Conservation (phyloP, 2,329 filamentous ascomycete genomes). For the Paecilomyces sp. region DNA sequence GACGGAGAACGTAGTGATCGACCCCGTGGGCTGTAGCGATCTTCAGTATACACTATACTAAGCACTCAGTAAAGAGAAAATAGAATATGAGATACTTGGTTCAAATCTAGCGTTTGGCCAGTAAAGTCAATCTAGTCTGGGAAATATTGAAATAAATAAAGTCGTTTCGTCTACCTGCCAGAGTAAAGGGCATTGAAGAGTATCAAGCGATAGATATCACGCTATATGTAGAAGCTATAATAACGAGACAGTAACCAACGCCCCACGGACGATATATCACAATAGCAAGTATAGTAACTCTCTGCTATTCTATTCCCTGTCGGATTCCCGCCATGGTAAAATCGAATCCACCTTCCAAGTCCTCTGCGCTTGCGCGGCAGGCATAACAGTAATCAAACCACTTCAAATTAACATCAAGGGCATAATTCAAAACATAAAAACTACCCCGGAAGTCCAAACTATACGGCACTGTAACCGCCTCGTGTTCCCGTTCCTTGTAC, state of each 20-base stretch:
- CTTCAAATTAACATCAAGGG: background rate
- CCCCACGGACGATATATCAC: background rate
- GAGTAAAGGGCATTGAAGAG: too few species aligned
- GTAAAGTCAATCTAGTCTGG: too few species aligned
- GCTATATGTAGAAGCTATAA: too few species aligned
- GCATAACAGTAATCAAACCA: background rate
- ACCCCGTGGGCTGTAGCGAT: too few species aligned
- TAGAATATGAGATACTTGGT: too few species aligned
- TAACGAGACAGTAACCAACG: background rate
- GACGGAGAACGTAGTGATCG: too few species aligned
- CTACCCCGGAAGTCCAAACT: constrained; percentile 16
- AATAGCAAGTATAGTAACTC: background rate
- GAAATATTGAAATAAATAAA: too few species aligned
- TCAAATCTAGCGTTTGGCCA: too few species aligned
- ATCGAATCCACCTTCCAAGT: background rate
- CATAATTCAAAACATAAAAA: background rate
- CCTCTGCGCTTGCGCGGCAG: background rate
- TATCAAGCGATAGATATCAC: too few species aligned
- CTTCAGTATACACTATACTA: too few species aligned
- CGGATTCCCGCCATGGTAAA: background rate
- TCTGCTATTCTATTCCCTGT: background rate
- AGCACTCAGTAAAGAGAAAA: too few species aligned
- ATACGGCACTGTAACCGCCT: constrained; percentile 93
- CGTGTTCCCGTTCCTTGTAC: constrained; percentile 76
- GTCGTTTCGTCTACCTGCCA: too few species aligned